Evolutionary conservation across 2,329 filamentous ascomycete species (phyloP).

Genomic region (Emericellopsis cladophorae): DNA sequence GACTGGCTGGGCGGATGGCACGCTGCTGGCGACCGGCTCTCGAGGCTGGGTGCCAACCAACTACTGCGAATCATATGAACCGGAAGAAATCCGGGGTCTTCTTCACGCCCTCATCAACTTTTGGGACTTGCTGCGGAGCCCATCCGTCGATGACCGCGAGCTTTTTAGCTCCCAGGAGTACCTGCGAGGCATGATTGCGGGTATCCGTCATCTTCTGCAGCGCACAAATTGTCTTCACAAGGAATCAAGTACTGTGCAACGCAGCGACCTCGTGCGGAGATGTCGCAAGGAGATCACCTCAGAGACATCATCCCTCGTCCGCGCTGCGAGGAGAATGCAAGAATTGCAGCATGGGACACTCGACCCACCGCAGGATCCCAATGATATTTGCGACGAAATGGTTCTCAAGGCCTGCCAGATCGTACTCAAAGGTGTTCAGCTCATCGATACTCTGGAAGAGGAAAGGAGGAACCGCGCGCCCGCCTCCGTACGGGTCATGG

Average conservation of each 20-base stretch:
- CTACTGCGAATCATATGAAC: conserved; percentile 92
- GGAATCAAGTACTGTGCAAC: conserved; percentile 63
- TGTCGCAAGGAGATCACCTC: conserved; percentile 80
- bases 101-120: conserved; percentile 81
- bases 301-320: conserved; percentile 80
- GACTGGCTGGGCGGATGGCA: conserved; percentile 97
- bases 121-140: conserved; percentile 79
- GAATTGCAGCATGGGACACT: conserved; percentile 47
- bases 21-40: conserved; percentile 70
- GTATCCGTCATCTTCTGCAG: conserved; percentile 85
- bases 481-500: conserved; percentile 45
- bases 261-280: conserved; percentile 62
- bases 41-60: conserved; percentile 96
- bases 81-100: conserved; percentile 72
- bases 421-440: conserved; percentile 79
- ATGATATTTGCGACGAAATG: conserved; percentile 81
- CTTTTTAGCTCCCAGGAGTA: conserved; percentile 88
- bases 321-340: conserved; percentile 75
- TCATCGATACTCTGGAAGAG: conserved; percentile 74
- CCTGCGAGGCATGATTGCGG: conserved; percentile 86
- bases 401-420: conserved; percentile 89
- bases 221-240: conserved; percentile 76
- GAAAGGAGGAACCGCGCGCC: conserved; percentile 37
- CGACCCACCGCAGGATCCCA: conserved; percentile 43
- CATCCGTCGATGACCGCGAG: conserved; percentile 59